Percentiles rank a stretch among this genome's conserved stretches.
Evolutionary conservation across 179 eudicot genomes (phyloP).

Genomic region (Spinacia oleracea): DNA sequence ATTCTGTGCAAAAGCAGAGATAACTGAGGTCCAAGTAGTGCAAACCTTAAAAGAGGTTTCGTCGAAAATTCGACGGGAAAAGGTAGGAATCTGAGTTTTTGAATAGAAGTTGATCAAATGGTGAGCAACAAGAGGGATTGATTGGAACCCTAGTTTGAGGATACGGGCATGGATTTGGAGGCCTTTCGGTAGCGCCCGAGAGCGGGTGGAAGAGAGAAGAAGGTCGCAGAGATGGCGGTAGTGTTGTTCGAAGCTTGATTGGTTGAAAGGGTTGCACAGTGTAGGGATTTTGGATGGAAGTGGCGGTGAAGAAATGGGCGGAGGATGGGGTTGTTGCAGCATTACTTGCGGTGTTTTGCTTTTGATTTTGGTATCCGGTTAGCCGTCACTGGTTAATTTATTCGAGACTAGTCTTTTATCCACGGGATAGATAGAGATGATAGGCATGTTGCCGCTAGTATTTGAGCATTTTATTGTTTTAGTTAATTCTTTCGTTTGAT

Average conservation of each 20-base stretch:
- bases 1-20: constrained; percentile 72
- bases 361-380: too few species aligned
- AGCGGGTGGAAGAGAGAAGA: constrained; percentile 47
- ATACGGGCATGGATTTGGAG: constrained; percentile 67
- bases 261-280: constrained; percentile 22
- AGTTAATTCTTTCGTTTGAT: too few species aligned
- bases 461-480: too few species aligned
- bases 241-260: constrained; percentile 35
- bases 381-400: too few species aligned
- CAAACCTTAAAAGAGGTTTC: constrained; percentile 53
- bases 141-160: constrained; percentile 56
- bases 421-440: too few species aligned
- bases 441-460: too few species aligned
- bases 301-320: neutral
- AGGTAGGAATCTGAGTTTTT: constrained; percentile 51
- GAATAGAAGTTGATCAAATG: constrained; percentile 82
- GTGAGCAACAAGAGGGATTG: constrained; percentile 62
- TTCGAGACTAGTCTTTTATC: too few species aligned
- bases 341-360: neutral
- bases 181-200: constrained; percentile 52
- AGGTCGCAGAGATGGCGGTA: constrained; percentile 50
- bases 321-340: neutral
- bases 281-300: constrained; percentile 15
- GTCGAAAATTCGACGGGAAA: constrained; percentile 55
- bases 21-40: constrained; percentile 78